Evolutionary conservation across 768 basidiomycete genomes (phyloP).

Genomic region (Cyathus striatus): DNA sequence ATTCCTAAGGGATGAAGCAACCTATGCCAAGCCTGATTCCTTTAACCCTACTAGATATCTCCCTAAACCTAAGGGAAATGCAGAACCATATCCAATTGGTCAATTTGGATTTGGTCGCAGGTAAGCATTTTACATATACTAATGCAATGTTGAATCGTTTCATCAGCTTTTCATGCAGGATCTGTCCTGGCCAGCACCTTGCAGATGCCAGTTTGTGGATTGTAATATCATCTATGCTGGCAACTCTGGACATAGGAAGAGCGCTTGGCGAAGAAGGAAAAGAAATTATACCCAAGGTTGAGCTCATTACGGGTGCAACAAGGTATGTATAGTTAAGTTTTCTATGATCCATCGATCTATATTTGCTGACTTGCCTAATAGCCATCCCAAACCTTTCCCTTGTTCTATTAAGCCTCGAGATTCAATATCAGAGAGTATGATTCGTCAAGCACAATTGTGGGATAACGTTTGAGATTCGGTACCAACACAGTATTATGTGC

Average conservation of each 20-base stretch:
- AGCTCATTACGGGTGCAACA: conserved; percentile 25
- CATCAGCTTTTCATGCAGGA: conserved; percentile 5
- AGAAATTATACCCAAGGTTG: conserved; percentile 24
- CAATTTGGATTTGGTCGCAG: conserved; percentile 23
- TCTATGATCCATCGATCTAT: background rate
- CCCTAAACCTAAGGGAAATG: conserved; percentile 10
- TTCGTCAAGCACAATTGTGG: too few relatives aligned
- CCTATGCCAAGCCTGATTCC: conserved; percentile 15
- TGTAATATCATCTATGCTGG: conserved; percentile 18
- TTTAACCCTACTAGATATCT: conserved; percentile 22
- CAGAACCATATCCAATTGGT: conserved; percentile 15
- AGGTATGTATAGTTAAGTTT: conserved; percentile 14
- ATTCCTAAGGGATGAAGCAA: conserved; percentile 17
- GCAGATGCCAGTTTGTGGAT: conserved; percentile 35
- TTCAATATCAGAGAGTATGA: too few relatives aligned
- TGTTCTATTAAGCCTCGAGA: conserved; percentile 16
- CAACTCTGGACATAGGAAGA: conserved; percentile 19
- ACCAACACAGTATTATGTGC: too few relatives aligned
- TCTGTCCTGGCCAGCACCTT: conserved; percentile 37
- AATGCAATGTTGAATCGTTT: background rate
- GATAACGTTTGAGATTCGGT: too few relatives aligned
- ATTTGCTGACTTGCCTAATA: conserved; percentile 1
- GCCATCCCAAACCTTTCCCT: conserved; percentile 20
- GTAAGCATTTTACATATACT: conserved; percentile 4
- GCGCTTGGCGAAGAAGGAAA: conserved; percentile 8